A percentile compares a stretch with the other conserved stretches of the same genome.
These are phyloP conservation scores for Phylloporus sp. DNA, from an alignment of 1,284 basidiomycete genomes.

Conservation along the genomic window DNA sequence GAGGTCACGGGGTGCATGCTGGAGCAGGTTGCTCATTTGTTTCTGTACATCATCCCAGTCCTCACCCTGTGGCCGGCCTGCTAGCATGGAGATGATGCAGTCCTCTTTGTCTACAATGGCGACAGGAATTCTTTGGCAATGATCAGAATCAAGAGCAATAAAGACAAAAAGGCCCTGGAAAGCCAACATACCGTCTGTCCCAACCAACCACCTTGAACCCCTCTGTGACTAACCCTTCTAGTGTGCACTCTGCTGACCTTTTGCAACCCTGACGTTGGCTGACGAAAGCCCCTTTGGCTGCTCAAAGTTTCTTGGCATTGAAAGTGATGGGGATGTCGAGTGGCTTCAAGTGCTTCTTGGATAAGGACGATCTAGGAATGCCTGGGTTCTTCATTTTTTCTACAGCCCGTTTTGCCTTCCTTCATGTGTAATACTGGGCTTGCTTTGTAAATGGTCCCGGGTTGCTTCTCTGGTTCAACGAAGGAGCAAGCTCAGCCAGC, in stretches of 20 bases:
- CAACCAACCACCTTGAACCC: background rate
- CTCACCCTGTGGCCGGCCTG: background rate
- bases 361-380: no score
- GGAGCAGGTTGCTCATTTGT: background rate
- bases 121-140: background rate
- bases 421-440: no score
- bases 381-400: no score
- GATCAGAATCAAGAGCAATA: no score
- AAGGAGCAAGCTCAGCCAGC: no score
- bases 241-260: background rate
- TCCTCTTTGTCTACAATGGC: background rate
- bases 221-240: background rate
- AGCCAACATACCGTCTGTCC: background rate
- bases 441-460: no score
- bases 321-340: no score
- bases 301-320: no score
- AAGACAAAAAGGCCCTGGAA: background rate
- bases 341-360: no score
- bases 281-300: background rate
- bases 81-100: background rate
- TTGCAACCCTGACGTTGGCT: background rate
- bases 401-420: no score
- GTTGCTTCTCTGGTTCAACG: no score
- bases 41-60: background rate
- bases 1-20: background rate